A percentile compares a stretch with the other conserved stretches of the same genome.
These are phyloP conservation scores for Sutorius australiensis DNA, from an alignment of 768 basidiomycete species.

Conservation along the genomic window DNA sequence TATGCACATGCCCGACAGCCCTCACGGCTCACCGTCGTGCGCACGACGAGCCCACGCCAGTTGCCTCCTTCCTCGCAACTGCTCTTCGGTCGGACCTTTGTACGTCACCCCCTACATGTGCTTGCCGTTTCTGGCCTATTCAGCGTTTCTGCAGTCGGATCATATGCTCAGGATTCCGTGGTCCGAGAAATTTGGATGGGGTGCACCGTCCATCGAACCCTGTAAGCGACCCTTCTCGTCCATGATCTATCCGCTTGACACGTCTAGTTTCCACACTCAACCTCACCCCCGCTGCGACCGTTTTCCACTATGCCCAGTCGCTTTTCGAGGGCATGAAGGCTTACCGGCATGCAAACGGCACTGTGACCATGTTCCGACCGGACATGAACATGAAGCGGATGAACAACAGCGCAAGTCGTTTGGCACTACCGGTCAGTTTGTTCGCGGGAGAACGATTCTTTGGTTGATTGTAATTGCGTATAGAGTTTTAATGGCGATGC, in stretches of 20 bases:
- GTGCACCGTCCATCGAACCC: constrained; percentile 73
- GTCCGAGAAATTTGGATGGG: constrained; percentile 75
- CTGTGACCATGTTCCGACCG: constrained; percentile 83
- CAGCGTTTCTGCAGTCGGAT: constrained; percentile 52
- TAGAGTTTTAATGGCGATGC: constrained; percentile 77
- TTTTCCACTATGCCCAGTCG: constrained; percentile 90
- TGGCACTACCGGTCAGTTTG: constrained; percentile 66
- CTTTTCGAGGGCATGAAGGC: constrained; percentile 96
- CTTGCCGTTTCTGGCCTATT: constrained; percentile 10
- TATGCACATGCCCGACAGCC: constrained; percentile 36
- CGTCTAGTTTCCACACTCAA: constrained; percentile 21
- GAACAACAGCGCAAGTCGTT: constrained; percentile 76
- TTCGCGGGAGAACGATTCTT: not conserved
- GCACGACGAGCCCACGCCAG: constrained; percentile 50
- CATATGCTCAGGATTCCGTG: constrained; percentile 84
- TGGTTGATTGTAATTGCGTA: constrained; percentile 5
- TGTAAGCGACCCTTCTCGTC: constrained; percentile 46
- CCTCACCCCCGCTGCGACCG: constrained; percentile 46
- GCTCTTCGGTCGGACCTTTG: constrained; percentile 84
- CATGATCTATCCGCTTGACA: constrained; percentile 1
- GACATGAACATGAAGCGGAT: constrained; percentile 98
- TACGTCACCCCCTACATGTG: constrained; percentile 33
- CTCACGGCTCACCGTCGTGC: constrained; percentile 46
- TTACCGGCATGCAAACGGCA: constrained; percentile 69
- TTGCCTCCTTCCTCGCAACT: constrained; percentile 65